Base-by-base conservation (phyloP, 352 stramenopile species). In the Phytopythium boreale region DNA sequence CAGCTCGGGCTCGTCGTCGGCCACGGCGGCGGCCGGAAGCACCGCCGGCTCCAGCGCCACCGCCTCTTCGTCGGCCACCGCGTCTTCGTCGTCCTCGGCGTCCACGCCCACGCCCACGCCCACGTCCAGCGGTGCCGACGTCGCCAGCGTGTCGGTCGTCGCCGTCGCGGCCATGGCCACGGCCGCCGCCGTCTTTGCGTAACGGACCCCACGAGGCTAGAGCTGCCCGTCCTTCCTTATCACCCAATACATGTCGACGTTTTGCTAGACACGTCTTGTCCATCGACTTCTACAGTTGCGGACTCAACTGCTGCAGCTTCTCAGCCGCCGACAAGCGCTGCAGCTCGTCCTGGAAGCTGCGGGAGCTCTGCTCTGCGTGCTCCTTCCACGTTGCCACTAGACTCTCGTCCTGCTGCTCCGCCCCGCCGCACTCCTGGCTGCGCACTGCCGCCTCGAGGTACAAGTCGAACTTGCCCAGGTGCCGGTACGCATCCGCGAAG, bases 401-500 rank as follows among this genome's bases (percentile, higher is more conserved):
- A 5, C 57, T 12, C 24, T 57, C n/a, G 31, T 51, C 24, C 27
- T 43, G 11, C 44, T n/a, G 19, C 44, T 46, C 19, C 41, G 37
- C 57, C 5, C 22, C 31, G 9, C 17, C 29, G 14, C 11, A 7
- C 22, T 22, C 22, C 31, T 68, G 61, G 22, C 64, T 75, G 22
- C 75, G 74, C 15, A 53, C 58, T 11, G 56, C 70, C 14, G 72
- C 80, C 24, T 79, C 72, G 0, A 88, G 57, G 46, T 85, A 88
- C 53, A 86, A 56, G 12, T 87, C 80, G 8, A 88, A 19, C 20
- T 76, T 67, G 0, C 80, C 80, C 22, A 93, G 59, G 52, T 90
- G 84, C 0, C 79, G 79, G 64, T 90, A 88, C 9, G 73, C 63
- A 62, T 93, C 82, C 4, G 75, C 75, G n/a, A 93, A 70, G 22